These are phyloP conservation scores for Volutella citrinella DNA, from an alignment of 2,329 filamentous ascomycete genomes.

Conservation along the genomic window DNA sequence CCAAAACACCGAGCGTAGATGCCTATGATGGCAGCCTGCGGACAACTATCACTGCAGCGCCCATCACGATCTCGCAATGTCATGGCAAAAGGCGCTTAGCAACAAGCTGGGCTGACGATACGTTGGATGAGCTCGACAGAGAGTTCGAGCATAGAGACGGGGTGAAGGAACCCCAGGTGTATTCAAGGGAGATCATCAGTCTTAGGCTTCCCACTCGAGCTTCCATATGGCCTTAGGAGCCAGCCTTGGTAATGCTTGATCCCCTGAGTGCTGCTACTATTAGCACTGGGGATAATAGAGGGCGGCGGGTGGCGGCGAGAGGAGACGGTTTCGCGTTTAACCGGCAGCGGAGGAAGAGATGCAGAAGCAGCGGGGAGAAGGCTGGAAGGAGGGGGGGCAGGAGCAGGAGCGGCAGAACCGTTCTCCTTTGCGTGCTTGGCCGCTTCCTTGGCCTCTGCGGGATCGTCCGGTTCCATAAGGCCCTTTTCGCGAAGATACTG, in stretches of 20 bases:
- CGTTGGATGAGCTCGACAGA: too few species aligned
- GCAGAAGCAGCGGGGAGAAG: constrained; percentile 37
- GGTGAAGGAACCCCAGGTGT: too few species aligned
- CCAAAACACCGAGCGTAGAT: too few species aligned
- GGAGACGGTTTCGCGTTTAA: constrained; percentile 29
- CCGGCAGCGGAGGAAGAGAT: constrained; percentile 34
- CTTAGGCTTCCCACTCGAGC: constrained; percentile 28
- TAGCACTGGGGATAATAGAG: constrained; percentile 27
- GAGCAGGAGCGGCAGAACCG: too few species aligned
- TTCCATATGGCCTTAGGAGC: constrained; percentile 36
- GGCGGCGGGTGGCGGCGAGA: constrained; percentile 32
- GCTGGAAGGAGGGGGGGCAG: constrained; percentile 22
- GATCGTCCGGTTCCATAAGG: constrained; percentile 37
- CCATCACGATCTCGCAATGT: too few species aligned
- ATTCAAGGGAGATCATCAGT: constrained; percentile 33
- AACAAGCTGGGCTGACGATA: too few species aligned
- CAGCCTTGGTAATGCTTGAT: constrained; percentile 36
- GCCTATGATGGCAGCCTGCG: too few species aligned
- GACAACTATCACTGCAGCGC: too few species aligned
- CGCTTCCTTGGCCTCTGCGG: constrained; percentile 10
- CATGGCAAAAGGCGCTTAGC: too few species aligned
- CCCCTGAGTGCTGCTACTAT: constrained; percentile 30
- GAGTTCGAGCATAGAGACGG: too few species aligned
- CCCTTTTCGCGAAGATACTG: constrained; percentile 62
- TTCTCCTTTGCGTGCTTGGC: constrained; percentile 16